Conservation (phyloP, 345 rosid genomes). For the Carallia pectinifolia region DNA sequence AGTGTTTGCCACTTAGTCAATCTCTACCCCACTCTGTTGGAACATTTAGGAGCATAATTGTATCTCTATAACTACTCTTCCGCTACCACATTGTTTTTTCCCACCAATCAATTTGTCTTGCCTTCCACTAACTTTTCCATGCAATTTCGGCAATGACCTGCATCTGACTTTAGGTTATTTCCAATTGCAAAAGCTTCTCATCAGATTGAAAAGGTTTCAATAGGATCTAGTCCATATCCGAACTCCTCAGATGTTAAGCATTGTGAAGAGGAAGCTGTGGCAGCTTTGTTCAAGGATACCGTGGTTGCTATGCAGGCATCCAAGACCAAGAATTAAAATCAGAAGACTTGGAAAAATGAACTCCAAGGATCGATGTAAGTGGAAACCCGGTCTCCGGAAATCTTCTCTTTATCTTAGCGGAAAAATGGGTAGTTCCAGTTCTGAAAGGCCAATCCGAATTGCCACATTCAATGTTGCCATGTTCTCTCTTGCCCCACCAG, state of each 20-base stretch:
- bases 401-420: conserved; percentile 25
- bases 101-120: conserved; percentile 7
- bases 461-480: conserved; percentile 94
- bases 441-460: conserved; percentile 57
- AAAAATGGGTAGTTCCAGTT: conserved; percentile 18
- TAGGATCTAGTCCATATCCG: conserved; percentile 19
- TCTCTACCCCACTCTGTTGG: conserved; percentile 33
- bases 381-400: conserved; percentile 24
- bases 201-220: conserved; percentile 13
- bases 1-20: conserved; percentile 37
- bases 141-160: neutral
- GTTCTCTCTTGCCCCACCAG: conserved; percentile 90
- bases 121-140: neutral
- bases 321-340: conserved; percentile 53
- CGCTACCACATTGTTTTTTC: conserved; percentile 14
- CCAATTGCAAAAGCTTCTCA: conserved; percentile 5
- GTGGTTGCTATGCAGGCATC: conserved; percentile 61
- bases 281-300: conserved; percentile 50
- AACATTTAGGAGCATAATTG: conserved; percentile 41
- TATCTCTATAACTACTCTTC: conserved; percentile 31
- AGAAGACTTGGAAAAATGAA: conserved; percentile 53
- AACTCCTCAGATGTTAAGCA: conserved; percentile 38
- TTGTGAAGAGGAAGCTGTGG: conserved; percentile 50
- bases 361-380: conserved; percentile 36
- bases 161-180: neutral